Percentiles rank a stretch among this genome's conserved stretches.
phyloP scores from a whole-genome alignment of 2,329 filamentous ascomycete species.

The Fusarium sarcochroum region DNA sequence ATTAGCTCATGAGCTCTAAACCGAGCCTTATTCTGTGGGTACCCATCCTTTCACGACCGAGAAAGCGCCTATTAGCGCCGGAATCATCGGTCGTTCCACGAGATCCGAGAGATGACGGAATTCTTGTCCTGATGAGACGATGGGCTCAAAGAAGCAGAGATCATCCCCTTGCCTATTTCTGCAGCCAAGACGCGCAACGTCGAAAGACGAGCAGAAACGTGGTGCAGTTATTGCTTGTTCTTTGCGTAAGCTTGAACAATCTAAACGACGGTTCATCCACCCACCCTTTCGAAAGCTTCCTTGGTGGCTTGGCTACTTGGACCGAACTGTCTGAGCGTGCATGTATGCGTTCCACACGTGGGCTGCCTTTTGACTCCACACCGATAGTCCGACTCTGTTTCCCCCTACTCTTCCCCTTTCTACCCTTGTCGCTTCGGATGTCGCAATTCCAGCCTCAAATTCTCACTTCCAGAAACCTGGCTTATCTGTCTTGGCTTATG shows the following conservation, averaged over 20 bases:
- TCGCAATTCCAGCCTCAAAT: conserved; percentile 39
- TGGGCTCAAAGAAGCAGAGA: conserved; percentile 15
- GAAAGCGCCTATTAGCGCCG: conserved; percentile 19
- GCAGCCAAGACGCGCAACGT: not conserved
- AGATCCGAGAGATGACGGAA: conserved; percentile 38
- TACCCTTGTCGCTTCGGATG: conserved; percentile 33
- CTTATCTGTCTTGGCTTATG: not conserved
- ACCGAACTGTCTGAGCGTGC: not conserved
- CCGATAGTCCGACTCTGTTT: conserved; percentile 15
- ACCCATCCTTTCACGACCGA: not conserved
- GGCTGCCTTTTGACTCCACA: conserved; percentile 1
- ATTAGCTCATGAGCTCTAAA: conserved; percentile 24
- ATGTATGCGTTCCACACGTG: not conserved
- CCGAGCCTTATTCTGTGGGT: conserved; percentile 34
- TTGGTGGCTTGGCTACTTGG: too few relatives aligned
- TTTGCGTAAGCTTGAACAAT: not conserved
- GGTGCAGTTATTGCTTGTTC: not conserved
- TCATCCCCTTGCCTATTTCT: conserved; percentile 4
- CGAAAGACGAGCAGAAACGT: not conserved
- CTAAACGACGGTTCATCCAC: not conserved
- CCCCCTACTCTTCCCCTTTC: not conserved
- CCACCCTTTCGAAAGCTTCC: too few relatives aligned
- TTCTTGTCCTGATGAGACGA: conserved; percentile 28
- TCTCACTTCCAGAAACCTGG: conserved; percentile 2
- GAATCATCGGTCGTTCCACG: conserved; percentile 25